phyloP scores from a whole-genome alignment of 2,329 filamentous ascomycete species.

The Orbilia quercus region DNA sequence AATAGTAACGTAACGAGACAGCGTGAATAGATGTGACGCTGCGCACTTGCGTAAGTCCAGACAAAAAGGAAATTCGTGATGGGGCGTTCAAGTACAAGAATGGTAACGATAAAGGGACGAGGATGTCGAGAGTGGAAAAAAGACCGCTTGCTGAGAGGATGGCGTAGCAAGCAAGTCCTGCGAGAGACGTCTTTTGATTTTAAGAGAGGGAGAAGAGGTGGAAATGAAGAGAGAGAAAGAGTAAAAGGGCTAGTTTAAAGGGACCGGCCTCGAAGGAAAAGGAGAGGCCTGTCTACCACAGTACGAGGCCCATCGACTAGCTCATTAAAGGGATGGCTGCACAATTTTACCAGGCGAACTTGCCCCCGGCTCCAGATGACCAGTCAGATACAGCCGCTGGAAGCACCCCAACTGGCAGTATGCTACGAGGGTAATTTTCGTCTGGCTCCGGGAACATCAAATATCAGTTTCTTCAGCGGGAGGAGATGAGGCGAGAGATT shows the following conservation, averaged over 20 bases:
- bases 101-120: neutral
- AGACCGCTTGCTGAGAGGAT: neutral
- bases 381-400: constrained; percentile 31
- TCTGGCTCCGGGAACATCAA: constrained; percentile 22
- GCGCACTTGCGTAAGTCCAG: constrained; percentile 29
- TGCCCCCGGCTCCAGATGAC: constrained; percentile 42
- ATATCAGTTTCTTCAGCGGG: constrained; percentile 30
- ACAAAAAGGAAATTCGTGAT: constrained; percentile 56
- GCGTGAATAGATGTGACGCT: constrained; percentile 6
- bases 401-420: neutral
- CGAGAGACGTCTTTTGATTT: constrained; percentile 31
- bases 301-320: constrained; percentile 13
- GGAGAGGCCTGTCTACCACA: constrained; percentile 29
- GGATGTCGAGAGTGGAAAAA: neutral
- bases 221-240: constrained; percentile 21
- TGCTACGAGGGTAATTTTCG: constrained; percentile 2
- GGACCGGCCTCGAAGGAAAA: constrained; percentile 29
- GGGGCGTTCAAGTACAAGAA: constrained; percentile 31
- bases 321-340: constrained; percentile 52
- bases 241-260: constrained; percentile 19
- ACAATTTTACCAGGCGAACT: constrained; percentile 54
- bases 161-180: constrained; percentile 9
- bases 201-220: constrained; percentile 4
- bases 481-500: constrained; percentile 41
- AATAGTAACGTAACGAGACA: neutral